Percentiles rank a stretch among this genome's conserved stretches.
Conservation (phyloP, 2,329 filamentous ascomycete species). For the Phialocephala subalpina region DNA sequence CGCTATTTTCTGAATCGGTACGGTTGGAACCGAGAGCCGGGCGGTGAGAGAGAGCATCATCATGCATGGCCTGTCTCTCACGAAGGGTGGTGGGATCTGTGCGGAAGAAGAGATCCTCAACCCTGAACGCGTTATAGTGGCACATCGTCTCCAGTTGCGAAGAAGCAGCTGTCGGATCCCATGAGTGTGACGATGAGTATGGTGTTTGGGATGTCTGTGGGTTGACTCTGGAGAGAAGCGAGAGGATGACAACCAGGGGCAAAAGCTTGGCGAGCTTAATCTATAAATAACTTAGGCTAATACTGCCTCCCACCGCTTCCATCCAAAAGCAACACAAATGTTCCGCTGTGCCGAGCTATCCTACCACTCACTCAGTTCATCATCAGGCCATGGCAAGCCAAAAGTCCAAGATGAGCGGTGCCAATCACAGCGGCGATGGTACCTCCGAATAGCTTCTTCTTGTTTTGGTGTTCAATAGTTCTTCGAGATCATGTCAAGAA, state of each 20-base stretch:
- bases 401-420: background rate
- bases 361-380: conserved; percentile 2
- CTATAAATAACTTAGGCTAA: conserved; percentile 1
- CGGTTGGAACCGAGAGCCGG: conserved; percentile 7
- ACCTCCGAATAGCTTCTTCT: background rate
- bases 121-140: background rate
- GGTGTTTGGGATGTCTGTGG: background rate
- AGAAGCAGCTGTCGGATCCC: background rate
- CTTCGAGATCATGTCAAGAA: background rate
- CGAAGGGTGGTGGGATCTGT: too few relatives aligned
- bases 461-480: background rate
- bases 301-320: background rate
- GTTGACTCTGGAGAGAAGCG: too few relatives aligned
- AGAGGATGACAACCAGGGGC: background rate
- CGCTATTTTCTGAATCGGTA: background rate
- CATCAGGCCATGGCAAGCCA: background rate
- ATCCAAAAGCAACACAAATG: background rate
- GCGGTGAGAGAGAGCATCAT: conserved; percentile 5
- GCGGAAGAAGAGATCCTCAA: conserved; percentile 3
- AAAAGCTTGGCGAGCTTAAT: background rate
- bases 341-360: background rate
- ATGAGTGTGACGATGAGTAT: background rate
- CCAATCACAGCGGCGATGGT: background rate
- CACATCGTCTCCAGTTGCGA: conserved; percentile 3
- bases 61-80: background rate